Conservation (phyloP, 164 flowering plant species). For the Cinnamomum micranthum region DNA sequence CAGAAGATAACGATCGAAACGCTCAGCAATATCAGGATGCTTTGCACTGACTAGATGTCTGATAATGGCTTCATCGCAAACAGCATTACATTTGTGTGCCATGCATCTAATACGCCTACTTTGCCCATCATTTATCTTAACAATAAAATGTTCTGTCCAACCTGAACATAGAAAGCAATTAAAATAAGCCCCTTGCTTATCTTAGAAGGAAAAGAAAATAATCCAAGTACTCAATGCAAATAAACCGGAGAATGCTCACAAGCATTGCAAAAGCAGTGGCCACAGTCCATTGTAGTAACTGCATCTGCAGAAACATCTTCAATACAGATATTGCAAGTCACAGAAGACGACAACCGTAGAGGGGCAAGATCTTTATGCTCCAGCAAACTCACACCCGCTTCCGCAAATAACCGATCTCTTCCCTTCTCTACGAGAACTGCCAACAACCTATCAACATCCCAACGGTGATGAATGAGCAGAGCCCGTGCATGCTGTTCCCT, state of each 20-base stretch:
- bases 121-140: slow-evolving; percentile 84
- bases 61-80: slow-evolving; percentile 76
- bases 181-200: background rate
- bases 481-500: slow-evolving; percentile 81
- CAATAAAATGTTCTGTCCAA: slow-evolving; percentile 77
- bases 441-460: slow-evolving; percentile 71
- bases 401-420: slow-evolving; percentile 40
- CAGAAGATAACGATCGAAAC: slow-evolving; percentile 75
- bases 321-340: slow-evolving; percentile 57
- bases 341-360: slow-evolving; percentile 13
- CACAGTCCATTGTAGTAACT: slow-evolving; percentile 74
- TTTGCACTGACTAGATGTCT: slow-evolving; percentile 55
- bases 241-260: slow-evolving; percentile 6
- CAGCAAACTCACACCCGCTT: slow-evolving; percentile 57
- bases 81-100: slow-evolving; percentile 78
- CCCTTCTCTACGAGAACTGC: slow-evolving; percentile 71
- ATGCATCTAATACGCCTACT: slow-evolving; percentile 84
- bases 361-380: slow-evolving; percentile 21
- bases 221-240: background rate
- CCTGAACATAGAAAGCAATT: slow-evolving; percentile 24
- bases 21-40: slow-evolving; percentile 62
- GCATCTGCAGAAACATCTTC: slow-evolving; percentile 44
- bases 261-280: slow-evolving; percentile 72
- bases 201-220: background rate
- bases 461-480: slow-evolving; percentile 70